These are phyloP conservation scores for Termitomyces sp. DNA, from an alignment of 768 basidiomycete genomes.

Conservation along the genomic window DNA sequence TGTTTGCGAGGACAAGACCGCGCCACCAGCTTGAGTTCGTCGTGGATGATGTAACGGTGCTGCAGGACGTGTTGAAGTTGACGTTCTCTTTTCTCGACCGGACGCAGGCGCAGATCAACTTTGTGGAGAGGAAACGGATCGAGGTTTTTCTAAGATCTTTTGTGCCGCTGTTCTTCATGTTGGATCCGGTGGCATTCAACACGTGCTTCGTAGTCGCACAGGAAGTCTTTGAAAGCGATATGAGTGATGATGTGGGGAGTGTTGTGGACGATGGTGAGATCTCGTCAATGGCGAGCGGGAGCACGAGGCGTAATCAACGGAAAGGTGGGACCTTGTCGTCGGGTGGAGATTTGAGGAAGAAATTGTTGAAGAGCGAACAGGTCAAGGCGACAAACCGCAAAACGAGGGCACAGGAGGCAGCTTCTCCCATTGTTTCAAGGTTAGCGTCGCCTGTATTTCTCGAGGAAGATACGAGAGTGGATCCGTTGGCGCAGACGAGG, in stretches of 20 bases:
- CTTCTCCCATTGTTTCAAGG: constrained; percentile 49
- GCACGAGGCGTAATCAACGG: constrained; percentile 25
- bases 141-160: constrained; percentile 78
- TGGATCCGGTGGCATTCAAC: constrained; percentile 67
- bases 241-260: constrained; percentile 47
- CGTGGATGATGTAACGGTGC: constrained; percentile 64
- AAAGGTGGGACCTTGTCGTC: constrained; percentile 22
- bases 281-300: constrained; percentile 33
- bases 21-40: constrained; percentile 78
- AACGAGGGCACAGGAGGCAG: constrained; percentile 45
- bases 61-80: constrained; percentile 87
- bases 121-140: constrained; percentile 70
- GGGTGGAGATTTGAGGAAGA: constrained; percentile 71
- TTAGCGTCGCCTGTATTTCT: constrained; percentile 54
- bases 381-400: constrained; percentile 63
- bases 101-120: constrained; percentile 66
- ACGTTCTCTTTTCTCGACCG: constrained; percentile 89
- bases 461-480: constrained; percentile 34
- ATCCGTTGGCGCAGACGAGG: constrained; percentile 22
- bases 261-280: constrained; percentile 29
- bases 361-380: constrained; percentile 75
- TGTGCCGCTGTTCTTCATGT: constrained; percentile 71
- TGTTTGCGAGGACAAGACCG: constrained; percentile 56
- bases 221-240: constrained; percentile 50
- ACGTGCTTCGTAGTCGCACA: constrained; percentile 57